phyloP scores from a whole-genome alignment of 345 rosid species.

The Corchorus olitorius region DNA sequence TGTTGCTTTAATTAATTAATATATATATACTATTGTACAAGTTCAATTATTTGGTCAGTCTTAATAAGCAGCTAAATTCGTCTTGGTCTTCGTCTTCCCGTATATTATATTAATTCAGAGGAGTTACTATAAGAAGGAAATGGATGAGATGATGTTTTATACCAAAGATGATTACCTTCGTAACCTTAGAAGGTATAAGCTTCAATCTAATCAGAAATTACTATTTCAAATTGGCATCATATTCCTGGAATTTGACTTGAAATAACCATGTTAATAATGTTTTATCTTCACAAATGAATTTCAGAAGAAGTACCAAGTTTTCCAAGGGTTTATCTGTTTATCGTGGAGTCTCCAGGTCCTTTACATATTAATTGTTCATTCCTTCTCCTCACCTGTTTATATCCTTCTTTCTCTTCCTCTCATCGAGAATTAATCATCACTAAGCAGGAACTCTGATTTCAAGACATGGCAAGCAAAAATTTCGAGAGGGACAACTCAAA shows the following conservation, averaged over 20 bases:
- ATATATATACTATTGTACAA: no score
- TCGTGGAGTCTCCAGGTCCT: conserved; percentile 29
- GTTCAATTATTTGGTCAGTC: background rate
- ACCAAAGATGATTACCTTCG: conserved; percentile 16
- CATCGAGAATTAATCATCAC: background rate
- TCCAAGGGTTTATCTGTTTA: conserved; percentile 22
- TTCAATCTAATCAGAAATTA: background rate
- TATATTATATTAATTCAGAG: conserved; percentile 3
- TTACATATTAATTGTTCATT: background rate
- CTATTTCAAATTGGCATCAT: background rate
- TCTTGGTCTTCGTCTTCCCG: background rate
- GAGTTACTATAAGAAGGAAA: conserved; percentile 17
- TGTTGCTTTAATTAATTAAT: background rate
- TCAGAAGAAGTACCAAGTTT: conserved; percentile 23
- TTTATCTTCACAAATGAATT: background rate
- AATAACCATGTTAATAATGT: background rate
- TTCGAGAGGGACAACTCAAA: conserved; percentile 2
- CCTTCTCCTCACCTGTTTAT: background rate
- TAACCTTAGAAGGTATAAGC: conserved; percentile 22
- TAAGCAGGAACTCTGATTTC: conserved; percentile 13
- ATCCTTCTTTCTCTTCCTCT: background rate
- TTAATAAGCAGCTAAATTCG: background rate
- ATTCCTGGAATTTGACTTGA: background rate
- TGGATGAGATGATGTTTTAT: conserved; percentile 21
- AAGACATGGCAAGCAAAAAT: conserved; percentile 39